Evolutionary conservation across 78 protist species (phyloP).

Genomic region (Dictyostelium firmibasis): DNA sequence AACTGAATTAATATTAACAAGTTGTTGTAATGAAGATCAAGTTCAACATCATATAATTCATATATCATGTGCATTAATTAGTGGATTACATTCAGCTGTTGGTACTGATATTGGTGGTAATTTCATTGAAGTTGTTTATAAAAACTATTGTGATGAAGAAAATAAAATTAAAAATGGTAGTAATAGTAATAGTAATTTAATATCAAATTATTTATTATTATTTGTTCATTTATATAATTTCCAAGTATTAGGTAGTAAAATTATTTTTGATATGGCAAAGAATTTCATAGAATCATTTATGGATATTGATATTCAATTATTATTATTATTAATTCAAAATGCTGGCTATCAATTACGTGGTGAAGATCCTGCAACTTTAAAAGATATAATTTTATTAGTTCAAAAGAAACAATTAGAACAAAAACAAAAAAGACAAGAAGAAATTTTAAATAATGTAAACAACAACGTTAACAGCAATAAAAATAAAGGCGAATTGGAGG

Average conservation of each 20-base stretch:
- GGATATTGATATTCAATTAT: slow-evolving; percentile 55
- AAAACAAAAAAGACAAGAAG: slow-evolving; percentile 5
- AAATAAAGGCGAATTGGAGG: background rate
- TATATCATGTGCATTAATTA: slow-evolving; percentile 22
- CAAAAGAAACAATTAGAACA: slow-evolving; percentile 45
- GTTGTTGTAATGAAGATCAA: slow-evolving; percentile 36
- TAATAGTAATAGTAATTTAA: background rate
- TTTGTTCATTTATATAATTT: slow-evolving; percentile 73
- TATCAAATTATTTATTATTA: slow-evolving; percentile 20
- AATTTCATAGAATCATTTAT: slow-evolving; percentile 14
- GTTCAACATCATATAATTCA: slow-evolving; percentile 63
- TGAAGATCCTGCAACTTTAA: slow-evolving; percentile 70
- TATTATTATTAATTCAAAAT: slow-evolving; percentile 63
- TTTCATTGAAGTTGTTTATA: slow-evolving; percentile 27
- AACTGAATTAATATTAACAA: slow-evolving; percentile 19
- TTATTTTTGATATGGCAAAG: slow-evolving; percentile 67
- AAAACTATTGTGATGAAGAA: slow-evolving; percentile 6
- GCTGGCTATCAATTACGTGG: slow-evolving; percentile 75
- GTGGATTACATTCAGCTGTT: slow-evolving; percentile 10
- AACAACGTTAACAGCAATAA: no score
- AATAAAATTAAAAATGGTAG: background rate
- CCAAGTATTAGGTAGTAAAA: slow-evolving; percentile 33
- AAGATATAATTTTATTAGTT: slow-evolving; percentile 60
- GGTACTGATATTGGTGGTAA: slow-evolving; percentile 70
- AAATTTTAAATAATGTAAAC: background rate